Percentiles rank a stretch among this genome's conserved stretches.
phyloP scores from a whole-genome alignment of 164 flowering plant species.

The Chloranthus sessilifolius region DNA sequence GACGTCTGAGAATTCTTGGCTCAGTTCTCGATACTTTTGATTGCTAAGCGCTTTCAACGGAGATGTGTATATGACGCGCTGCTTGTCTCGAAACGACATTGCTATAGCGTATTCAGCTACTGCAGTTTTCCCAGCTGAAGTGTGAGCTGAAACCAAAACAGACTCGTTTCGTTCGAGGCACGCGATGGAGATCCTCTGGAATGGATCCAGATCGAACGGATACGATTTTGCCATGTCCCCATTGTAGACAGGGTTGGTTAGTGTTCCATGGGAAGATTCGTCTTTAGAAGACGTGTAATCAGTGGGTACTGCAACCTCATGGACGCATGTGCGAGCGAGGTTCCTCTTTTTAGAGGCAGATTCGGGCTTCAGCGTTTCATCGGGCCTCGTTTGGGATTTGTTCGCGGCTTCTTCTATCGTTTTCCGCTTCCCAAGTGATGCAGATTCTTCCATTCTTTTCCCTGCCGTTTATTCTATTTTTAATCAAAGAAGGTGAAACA shows the following conservation, averaged over 20 bases:
- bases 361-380: constrained; percentile 7
- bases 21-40: constrained; percentile 91
- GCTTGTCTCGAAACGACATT: constrained; percentile 87
- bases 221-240: constrained; percentile 81
- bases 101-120: constrained; percentile 97
- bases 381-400: constrained; percentile 2
- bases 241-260: constrained; percentile 52
- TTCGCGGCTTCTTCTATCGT: constrained; percentile 10
- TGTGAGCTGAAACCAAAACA: constrained; percentile 89
- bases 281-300: constrained; percentile 48
- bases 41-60: constrained; percentile 93
- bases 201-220: constrained; percentile 76
- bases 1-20: constrained; percentile 85
- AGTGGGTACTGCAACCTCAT: constrained; percentile 86
- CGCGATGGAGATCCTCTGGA: constrained; percentile 79
- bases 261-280: constrained; percentile 61
- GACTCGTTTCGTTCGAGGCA: constrained; percentile 91
- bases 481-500: no score
- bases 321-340: constrained; percentile 67
- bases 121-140: constrained; percentile 97
- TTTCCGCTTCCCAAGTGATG: constrained; percentile 26
- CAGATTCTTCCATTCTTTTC: constrained; percentile 38
- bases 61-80: constrained; percentile 90
- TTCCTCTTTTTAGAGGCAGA: constrained; percentile 16
- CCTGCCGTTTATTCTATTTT: no score